Evolutionary conservation across 371 early-diverging fungal species (phyloP).

Genomic region (Zychaea mexicana): DNA sequence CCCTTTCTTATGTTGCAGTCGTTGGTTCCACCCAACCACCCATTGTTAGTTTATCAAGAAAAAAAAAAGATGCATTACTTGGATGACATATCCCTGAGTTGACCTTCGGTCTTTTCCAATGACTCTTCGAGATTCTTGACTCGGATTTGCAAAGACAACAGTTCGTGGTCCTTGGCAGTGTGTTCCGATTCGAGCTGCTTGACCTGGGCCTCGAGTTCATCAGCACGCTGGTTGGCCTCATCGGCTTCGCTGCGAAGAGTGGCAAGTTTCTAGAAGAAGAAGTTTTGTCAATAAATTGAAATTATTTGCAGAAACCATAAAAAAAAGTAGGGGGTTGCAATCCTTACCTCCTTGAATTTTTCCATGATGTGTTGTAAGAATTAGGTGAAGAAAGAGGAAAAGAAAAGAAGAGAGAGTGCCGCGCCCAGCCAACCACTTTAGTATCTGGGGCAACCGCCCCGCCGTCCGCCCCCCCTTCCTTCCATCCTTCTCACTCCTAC

Average conservation of each 20-base stretch:
- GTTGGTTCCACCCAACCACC: no score
- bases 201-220: slow-evolving; percentile 63
- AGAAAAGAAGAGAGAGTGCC: not conserved
- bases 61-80: slow-evolving; percentile 48
- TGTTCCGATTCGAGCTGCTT: slow-evolving; percentile 69
- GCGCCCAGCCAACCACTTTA: not conserved
- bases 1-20: no score
- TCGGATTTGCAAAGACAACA: slow-evolving; percentile 72
- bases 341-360: slow-evolving; percentile 57
- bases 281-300: not conserved
- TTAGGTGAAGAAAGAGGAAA: not conserved
- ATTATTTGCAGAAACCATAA: no score
- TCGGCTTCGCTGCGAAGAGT: slow-evolving; percentile 75
- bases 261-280: slow-evolving; percentile 61
- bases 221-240: slow-evolving; percentile 64
- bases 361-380: slow-evolving; percentile 34
- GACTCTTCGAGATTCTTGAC: slow-evolving; percentile 66
- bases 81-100: slow-evolving; percentile 56
- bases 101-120: slow-evolving; percentile 63
- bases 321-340: no score
- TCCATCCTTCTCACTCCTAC: no score
- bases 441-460: no score
- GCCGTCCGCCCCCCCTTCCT: no score
- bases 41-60: not conserved
- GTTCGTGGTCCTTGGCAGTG: slow-evolving; percentile 75